Evolutionary conservation across 2,329 filamentous ascomycete species (phyloP), one percentile per base, ranked within the genome.

Genomic region (Aspergillus novoparasiticus): DNA sequence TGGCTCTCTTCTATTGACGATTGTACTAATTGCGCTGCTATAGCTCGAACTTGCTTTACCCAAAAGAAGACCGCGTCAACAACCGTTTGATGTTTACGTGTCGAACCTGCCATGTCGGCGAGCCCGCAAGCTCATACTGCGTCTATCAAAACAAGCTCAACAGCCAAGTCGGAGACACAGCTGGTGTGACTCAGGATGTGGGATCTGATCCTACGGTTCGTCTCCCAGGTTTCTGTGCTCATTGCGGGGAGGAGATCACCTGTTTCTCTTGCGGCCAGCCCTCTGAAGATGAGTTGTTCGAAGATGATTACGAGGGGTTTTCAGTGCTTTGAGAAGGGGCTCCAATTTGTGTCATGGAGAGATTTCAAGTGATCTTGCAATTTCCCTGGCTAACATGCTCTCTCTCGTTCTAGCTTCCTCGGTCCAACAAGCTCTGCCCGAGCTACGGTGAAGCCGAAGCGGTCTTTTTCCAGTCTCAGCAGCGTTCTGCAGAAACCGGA

Each of bases 391-490:
- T 79, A 75, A 78, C 72, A 60, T 62, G 46, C 55, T 69, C 46
- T 58, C 57, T 65, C 36, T 60, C 50, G 60, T 60, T 62, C 59
- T 63, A 97, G 94, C 91, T 98, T 78, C 95, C 95, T 68, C 90
- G 94, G 73, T 90, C 93, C 72, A 92, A 93, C 77, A 93, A 91
- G 81, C 86, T 86, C 64, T 99, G 95, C 82, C 93, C 93, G 58
- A 86, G 84, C 71, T 99, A 96, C 84, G 86, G 87, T 69, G 91
- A 95, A 78, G 88, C 89, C 71, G 94, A 98, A 81, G 93, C 94
- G 53, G 96, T 99, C 64, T 99, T 97, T 83, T 99, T 99, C 84
- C 95, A 99, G 83, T 97, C 94, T 66, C 95, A 99, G 78, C 94
- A 98, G 83, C 91, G 95, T 80, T 97, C 91, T 71, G 92, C 93